phyloP scores from a whole-genome alignment of 2,329 filamentous ascomycete species.

The Aspergillaceae sp. region DNA sequence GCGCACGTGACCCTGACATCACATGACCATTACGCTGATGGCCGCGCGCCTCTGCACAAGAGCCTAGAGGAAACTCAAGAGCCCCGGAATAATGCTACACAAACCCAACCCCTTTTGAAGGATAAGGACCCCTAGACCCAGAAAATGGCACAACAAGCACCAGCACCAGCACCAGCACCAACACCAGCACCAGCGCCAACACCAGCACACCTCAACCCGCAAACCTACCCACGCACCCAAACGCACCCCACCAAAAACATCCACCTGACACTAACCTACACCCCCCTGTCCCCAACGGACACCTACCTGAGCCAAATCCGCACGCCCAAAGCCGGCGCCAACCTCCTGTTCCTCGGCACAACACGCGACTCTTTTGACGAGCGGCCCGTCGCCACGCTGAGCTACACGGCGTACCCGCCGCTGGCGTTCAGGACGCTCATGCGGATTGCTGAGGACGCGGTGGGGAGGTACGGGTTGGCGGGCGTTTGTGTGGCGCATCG shows the following conservation, averaged over 20 bases:
- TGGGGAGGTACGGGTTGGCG: conserved; percentile 55
- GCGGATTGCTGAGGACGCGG: conserved; percentile 33
- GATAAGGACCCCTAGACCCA: too few species aligned
- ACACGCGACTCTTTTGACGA: conserved; percentile 37
- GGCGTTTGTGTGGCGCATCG: conserved; percentile 76
- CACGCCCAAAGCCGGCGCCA: conserved; percentile 37
- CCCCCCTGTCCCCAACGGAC: conserved; percentile 23
- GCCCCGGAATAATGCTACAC: too few species aligned
- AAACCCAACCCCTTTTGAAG: too few species aligned
- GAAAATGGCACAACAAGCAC: neutral
- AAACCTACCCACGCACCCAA: conserved; percentile 32
- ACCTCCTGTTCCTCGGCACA: conserved; percentile 40
- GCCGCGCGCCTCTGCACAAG: too few species aligned
- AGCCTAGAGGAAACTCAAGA: too few species aligned
- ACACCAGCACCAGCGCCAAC: neutral
- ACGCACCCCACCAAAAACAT: conserved; percentile 26
- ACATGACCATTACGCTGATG: too few species aligned
- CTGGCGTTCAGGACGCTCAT: conserved; percentile 35
- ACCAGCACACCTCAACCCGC: conserved; percentile 29
- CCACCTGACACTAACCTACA: conserved; percentile 36
- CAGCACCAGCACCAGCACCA: conserved; percentile 7
- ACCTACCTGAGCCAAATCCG: conserved; percentile 27
- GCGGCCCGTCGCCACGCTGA: conserved; percentile 35
- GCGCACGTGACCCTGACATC: too few species aligned
- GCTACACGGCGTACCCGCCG: conserved; percentile 37